Percentiles rank a stretch among this genome's conserved stretches.
Conservation (phyloP, 306 rosid species). For the Parietaria judaica region DNA sequence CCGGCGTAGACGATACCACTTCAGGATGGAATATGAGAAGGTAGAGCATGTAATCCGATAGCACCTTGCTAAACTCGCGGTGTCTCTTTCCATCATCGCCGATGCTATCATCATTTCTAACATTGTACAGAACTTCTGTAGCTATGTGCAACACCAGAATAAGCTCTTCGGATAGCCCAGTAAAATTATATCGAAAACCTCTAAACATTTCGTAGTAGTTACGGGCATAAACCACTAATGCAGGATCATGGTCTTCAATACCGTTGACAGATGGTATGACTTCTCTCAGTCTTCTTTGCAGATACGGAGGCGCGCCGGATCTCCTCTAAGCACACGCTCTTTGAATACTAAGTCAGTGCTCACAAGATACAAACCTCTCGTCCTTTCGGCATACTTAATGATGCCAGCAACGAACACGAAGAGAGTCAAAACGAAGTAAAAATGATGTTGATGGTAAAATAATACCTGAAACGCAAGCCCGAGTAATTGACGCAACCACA, state of each 20-base stretch:
- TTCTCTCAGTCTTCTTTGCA: too few species aligned
- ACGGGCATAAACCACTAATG: too few species aligned
- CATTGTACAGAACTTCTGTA: slow-evolving; percentile 22
- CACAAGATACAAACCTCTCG: slow-evolving; percentile 30
- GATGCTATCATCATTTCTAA: neutral
- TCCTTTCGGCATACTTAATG: slow-evolving; percentile 39
- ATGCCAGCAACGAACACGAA: slow-evolving; percentile 32
- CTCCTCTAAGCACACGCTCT: slow-evolving; percentile 15
- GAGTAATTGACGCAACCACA: slow-evolving; percentile 44
- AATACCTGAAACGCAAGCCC: slow-evolving; percentile 31
- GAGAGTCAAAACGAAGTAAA: slow-evolving; percentile 19
- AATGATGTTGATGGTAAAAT: too few species aligned
- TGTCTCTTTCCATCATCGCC: neutral
- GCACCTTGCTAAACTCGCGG: slow-evolving; percentile 5
- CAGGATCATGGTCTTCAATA: too few species aligned
- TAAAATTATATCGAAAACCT: too few species aligned
- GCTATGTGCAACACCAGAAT: slow-evolving; percentile 39
- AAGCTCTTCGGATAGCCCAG: slow-evolving; percentile 24
- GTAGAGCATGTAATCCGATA: slow-evolving; percentile 37
- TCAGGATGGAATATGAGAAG: slow-evolving; percentile 28
- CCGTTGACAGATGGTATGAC: too few species aligned
- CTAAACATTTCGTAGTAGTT: too few species aligned
- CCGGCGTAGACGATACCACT: slow-evolving; percentile 28
- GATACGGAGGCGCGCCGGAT: too few species aligned
- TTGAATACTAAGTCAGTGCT: slow-evolving; percentile 5